These are phyloP conservation scores for Peziza echinospora DNA, from an alignment of 495 filamentous ascomycete species.

Conservation along the genomic window DNA sequence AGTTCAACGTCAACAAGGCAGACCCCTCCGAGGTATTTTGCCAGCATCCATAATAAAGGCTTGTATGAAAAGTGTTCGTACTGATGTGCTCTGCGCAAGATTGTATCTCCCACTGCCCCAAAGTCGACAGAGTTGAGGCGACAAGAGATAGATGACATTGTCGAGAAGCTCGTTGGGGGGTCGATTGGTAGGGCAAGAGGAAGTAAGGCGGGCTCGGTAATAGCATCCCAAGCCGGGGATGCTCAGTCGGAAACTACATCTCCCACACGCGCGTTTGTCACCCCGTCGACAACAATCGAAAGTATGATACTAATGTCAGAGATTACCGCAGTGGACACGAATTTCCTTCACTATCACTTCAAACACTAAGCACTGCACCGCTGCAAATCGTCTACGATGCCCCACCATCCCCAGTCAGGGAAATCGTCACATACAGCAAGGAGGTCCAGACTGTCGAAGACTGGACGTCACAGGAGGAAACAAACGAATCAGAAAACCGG, in stretches of 20 bases:
- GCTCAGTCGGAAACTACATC: background rate
- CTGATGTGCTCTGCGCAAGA: no score
- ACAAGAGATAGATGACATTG: slow-evolving; percentile 24
- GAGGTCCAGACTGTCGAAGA: slow-evolving; percentile 64
- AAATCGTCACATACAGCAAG: slow-evolving; percentile 86
- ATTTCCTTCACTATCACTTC: slow-evolving; percentile 22
- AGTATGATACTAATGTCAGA: no score
- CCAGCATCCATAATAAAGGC: no score
- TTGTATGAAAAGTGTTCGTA: no score
- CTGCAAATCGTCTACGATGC: slow-evolving; percentile 55
- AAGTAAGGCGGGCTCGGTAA: slow-evolving; percentile 69
- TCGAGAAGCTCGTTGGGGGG: slow-evolving; percentile 53
- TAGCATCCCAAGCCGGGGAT: background rate
- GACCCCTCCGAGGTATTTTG: slow-evolving; percentile 28
- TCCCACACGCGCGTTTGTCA: no score
- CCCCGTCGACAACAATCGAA: no score
- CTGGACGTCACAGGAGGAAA: slow-evolving; percentile 45
- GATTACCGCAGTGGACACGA: no score
- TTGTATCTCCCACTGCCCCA: background rate
- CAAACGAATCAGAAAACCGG: slow-evolving; percentile 30
- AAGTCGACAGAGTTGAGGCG: background rate
- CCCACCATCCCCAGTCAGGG: slow-evolving; percentile 46
- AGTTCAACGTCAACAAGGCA: slow-evolving; percentile 38
- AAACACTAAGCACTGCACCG: slow-evolving; percentile 46
- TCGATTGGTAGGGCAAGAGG: slow-evolving; percentile 46